Evolutionary conservation across 768 basidiomycete species (phyloP), one percentile per base, ranked within the genome.

Genomic region (Cystobasidiopsis lactophilus): DNA sequence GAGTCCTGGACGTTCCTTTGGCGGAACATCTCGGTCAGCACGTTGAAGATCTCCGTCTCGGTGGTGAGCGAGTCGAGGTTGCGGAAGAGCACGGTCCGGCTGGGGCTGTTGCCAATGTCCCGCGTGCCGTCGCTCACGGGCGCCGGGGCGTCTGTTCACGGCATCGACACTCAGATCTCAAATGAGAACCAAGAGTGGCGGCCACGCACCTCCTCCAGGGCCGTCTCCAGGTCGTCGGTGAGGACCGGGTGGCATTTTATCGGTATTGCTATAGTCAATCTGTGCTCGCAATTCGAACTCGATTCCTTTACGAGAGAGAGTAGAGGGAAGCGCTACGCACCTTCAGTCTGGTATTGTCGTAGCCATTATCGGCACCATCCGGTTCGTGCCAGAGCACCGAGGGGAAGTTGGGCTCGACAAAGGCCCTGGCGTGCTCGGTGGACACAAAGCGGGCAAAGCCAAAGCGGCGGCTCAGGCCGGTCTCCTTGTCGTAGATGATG

Each of bases 381-480:
- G n/a, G 45, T 9, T 47, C 45, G 4, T 30, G 14, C 45, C 95
- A 78, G 69, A 83, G 77, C 26, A 95, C 76, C 67, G 85, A 85
- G 2, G 86, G 91, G 64, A 82, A 93, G 47, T 80, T 74, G 37
- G 84, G 81, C 58, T 85, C 79, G 65, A 98, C 79, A 65, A 95
- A 96, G 13, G 81, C 77, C 51, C 80, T 77, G 19, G 93, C 89
- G 53, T 84, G 83, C 60, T 84, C 83, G 52, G 80, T 72, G 59
- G 73, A 78, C 40, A 79, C 69, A 66, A 98, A 98, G 69, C 86
- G 83, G 62, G 85, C 89, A 68, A 98, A 98, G 54, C 88, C 93
- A 65, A 95, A 95, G 64, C 85, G 82, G 69, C 91, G 91, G 52
- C 89, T 89, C 57, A 74, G 69, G 78, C 85, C 85, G 76, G 91